Percentiles rank a stretch among this genome's conserved stretches.
These are phyloP conservation scores for Marchantia paleacea DNA, from an alignment of 225 moss, liverwort and hornwort genomes.

Conservation along the genomic window DNA sequence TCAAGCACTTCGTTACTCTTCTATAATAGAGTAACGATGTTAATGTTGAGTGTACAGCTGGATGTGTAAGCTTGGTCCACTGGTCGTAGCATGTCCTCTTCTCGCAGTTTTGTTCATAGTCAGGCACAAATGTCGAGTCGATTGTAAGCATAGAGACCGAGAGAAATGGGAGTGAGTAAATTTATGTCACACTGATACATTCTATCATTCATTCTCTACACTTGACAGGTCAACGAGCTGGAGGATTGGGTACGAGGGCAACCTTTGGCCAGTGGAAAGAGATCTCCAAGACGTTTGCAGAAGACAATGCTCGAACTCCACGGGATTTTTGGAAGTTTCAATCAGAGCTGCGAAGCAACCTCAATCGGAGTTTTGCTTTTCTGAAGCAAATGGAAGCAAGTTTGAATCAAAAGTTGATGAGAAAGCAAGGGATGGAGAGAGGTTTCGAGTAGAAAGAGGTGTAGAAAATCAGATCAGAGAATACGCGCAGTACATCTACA, in stretches of 20 bases:
- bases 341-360: conserved; percentile 19
- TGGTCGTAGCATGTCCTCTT: background rate
- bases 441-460: background rate
- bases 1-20: background rate
- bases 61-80: background rate
- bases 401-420: conserved; percentile 20
- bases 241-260: conserved; percentile 34
- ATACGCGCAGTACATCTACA: conserved; percentile 6
- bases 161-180: conserved; percentile 27
- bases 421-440: conserved; percentile 10
- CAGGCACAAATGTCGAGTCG: background rate
- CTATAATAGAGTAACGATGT: background rate
- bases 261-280: conserved; percentile 28
- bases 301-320: conserved; percentile 24
- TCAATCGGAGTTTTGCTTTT: conserved; percentile 18
- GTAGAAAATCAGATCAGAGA: conserved; percentile 24
- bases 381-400: conserved; percentile 5
- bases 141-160: background rate
- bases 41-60: background rate
- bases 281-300: conserved; percentile 26
- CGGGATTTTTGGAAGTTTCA: conserved; percentile 26
- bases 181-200: conserved; percentile 19
- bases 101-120: background rate
- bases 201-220: background rate
- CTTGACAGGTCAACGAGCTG: conserved; percentile 35